phyloP scores from a whole-genome alignment of 2,329 filamentous ascomycete genomes.

The Fusarium azukiicola region DNA sequence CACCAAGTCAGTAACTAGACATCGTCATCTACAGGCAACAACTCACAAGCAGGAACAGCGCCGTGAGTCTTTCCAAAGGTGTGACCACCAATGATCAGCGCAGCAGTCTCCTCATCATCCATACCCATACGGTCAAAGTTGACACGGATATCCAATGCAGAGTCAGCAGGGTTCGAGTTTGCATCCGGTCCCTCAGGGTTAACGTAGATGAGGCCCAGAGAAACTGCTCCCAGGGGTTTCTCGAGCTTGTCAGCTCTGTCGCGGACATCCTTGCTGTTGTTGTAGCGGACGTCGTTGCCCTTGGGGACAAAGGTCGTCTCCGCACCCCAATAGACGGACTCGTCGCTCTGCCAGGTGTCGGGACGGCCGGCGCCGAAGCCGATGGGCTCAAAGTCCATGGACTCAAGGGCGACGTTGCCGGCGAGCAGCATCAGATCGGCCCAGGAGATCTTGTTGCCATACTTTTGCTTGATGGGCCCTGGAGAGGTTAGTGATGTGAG shows the following conservation, averaged over 20 bases:
- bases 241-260: slow-evolving; percentile 79
- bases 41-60: slow-evolving; percentile 76
- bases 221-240: slow-evolving; percentile 81
- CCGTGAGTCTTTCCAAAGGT: slow-evolving; percentile 91
- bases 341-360: slow-evolving; percentile 88
- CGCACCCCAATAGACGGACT: slow-evolving; percentile 88
- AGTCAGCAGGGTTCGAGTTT: slow-evolving; percentile 84
- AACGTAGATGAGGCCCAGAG: slow-evolving; percentile 90
- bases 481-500: fast-evolving
- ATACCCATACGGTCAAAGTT: slow-evolving; percentile 91
- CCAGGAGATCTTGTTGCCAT: slow-evolving; percentile 91
- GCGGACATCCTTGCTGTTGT: slow-evolving; percentile 75
- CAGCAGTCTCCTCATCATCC: slow-evolving; percentile 91
- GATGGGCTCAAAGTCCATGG: slow-evolving; percentile 87
- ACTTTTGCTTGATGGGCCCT: slow-evolving; percentile 90
- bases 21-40: background rate
- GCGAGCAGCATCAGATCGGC: slow-evolving; percentile 86
- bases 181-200: slow-evolving; percentile 90
- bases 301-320: slow-evolving; percentile 84
- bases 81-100: slow-evolving; percentile 89
- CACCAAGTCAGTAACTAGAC: background rate
- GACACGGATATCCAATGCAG: slow-evolving; percentile 86
- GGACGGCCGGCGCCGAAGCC: slow-evolving; percentile 87
- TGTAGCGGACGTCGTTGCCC: slow-evolving; percentile 87
- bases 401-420: slow-evolving; percentile 89